Base-by-base conservation (phyloP, 106 monocot genomes). In the Triglochin maritima region DNA sequence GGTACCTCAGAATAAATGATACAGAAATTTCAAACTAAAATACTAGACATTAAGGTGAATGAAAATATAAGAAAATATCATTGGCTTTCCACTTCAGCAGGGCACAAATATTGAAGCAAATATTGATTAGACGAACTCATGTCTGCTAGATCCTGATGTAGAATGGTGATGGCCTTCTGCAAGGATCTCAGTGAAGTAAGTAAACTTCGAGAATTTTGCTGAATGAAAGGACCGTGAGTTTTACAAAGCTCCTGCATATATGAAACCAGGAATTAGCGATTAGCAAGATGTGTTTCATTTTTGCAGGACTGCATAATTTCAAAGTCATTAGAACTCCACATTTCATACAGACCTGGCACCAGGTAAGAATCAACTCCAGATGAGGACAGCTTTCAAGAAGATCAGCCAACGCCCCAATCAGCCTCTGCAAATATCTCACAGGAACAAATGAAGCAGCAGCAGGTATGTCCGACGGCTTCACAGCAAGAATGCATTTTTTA, bases 61-160 rank as follows among this genome's bases (percentile, higher is more conserved):
- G 29, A 29, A 29, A 29, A 29, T 29, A 29, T 29, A 29, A 29
- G 9, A 60, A 42, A 17, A 3, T 1, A 6, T 60, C 8, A 41
- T 8, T 50, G 17, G 16, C 52, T 67, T 67, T 6, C 6, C 9
- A n/a, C 56, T 75, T 75, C 50, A 2, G 78, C 57, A 15, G 85
- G 76, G 65, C 86, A 91, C 12, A 96, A 56, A 82, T 91, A 96
- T 72, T 63, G 79, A 68, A 96, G 85, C 47, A 88, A 55, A 71
- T 91, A 91, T 51, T 96, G 84, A 66, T 96, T 96, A 13, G 91
- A 88, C 42, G 88, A 96, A 71, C 88, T 91, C 16, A 70, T 84
- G 43, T 88, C 91, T 11, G 78, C 64, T 57, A 96, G 66, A 80
- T 96, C 96, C 75, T 96, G 91, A 74, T 96, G 96, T 52, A 91